Evolutionary conservation across 192 early-diverging fungal species (phyloP), one percentile per base, ranked within the genome.

Genomic region (Coemansia asiatica): DNA sequence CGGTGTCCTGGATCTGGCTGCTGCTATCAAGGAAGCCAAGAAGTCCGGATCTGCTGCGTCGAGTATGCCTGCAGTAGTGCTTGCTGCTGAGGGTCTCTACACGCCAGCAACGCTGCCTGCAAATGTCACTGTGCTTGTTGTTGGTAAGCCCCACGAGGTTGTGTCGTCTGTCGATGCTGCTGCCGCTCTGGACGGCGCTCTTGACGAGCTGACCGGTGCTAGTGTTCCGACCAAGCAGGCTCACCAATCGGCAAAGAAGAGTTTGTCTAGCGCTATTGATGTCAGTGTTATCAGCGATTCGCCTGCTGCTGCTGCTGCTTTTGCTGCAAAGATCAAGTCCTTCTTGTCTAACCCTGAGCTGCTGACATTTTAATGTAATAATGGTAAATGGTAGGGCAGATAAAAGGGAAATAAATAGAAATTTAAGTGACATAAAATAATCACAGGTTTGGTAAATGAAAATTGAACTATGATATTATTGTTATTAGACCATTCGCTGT

Each of bases 61-160:
- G 2, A 22, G 21, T 4, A 35, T 18, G 25, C 75, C 72, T 2
- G 66, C 72, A 0, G 72, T 69, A 23, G 58, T 77, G 2, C 53
- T 74, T 48, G 68, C 71, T 0, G 21, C 68, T 0, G 71, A 77
- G 55, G 68, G 51, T 73, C 81, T 63, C 82, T 92, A 68, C 71
- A 87, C 64, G 21, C 69, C 60, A 1, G 54, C 18, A 82, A 84
- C 65, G 82, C 86, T 76, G 23, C 68, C 70, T 48, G 76, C 79
- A 9, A 85, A 83, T 16, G 69, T 88, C 2, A 63, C 81, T 0
- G 88, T 91, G 25, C 73, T 92, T 36, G 86, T 88, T 56, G 86
- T 91, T 29, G 89, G 91, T 70, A 47, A 56, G 31, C 75, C 74
- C 4, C 56, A 65, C 16, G 46, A 38, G 3, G 71, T 67, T 4